Percentiles rank a stretch among this genome's conserved stretches.
These are phyloP conservation scores for Pythium volutum DNA, from an alignment of 352 stramenopile genomes.

Conservation along the genomic window DNA sequence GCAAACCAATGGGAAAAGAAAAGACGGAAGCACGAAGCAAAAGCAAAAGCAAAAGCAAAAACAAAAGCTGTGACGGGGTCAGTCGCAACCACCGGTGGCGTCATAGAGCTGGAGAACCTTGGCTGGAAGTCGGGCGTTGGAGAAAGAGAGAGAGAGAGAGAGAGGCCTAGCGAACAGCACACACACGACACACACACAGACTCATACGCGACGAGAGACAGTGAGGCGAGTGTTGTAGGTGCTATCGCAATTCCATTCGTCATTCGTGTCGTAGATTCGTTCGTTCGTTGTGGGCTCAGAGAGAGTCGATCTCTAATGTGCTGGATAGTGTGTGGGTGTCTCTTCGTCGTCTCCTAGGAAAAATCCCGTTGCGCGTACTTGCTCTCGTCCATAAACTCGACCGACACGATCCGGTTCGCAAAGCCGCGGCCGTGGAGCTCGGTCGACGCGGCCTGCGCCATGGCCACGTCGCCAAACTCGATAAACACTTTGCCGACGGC, in stretches of 20 bases:
- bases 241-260: conserved; percentile 9
- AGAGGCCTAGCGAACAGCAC: not conserved
- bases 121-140: not conserved
- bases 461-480: conserved; percentile 86
- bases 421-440: conserved; percentile 93
- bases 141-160: conserved; percentile 1
- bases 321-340: conserved; percentile 6
- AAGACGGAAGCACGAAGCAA: not conserved
- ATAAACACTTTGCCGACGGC: conserved; percentile 88
- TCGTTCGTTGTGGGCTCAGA: conserved; percentile 1
- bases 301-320: not conserved
- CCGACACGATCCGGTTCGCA: conserved; percentile 89
- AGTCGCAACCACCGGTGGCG: not conserved
- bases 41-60: not conserved
- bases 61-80: not conserved
- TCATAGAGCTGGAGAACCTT: not conserved
- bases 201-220: not conserved
- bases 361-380: conserved; percentile 85
- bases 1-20: conserved; percentile 1
- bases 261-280: not conserved
- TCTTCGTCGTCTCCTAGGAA: conserved; percentile 28
- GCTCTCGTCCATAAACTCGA: conserved; percentile 86
- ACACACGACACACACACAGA: not conserved
- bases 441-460: conserved; percentile 73
- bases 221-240: not conserved